Base-by-base conservation (phyloP, 108 stramenopile species). In the Cyclotella sp. region DNA sequence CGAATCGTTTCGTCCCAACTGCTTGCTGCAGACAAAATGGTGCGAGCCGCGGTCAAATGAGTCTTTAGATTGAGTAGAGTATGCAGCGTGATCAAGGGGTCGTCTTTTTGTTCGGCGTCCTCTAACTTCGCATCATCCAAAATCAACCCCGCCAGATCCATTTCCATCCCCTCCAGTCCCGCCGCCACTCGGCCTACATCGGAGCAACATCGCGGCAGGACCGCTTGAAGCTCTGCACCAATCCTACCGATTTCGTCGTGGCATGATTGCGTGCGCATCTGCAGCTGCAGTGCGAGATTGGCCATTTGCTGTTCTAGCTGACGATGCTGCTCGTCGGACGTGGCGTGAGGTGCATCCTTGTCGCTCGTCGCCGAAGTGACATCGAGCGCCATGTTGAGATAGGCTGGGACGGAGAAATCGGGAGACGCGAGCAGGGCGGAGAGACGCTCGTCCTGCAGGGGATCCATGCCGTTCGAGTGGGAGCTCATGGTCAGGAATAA, bases 161-260 rank as follows among this genome's bases (percentile, higher is more conserved):
- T 49, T 0, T 82, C 60, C 57, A 73, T 58, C 0, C 89, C 91
- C 68, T 94, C 93, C 27, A 84, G 45, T 34, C 77, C 73, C 81
- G 91, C 86, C 41, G 89, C 87, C 49, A 90, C 90, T 72, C 92
- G 59, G 12, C 91, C 90, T 7, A 88, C 86, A 81, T 94, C 93
- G 55, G 93, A 88, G 14, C 87, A 85, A 79, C 91, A 92, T 14
- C 93, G 90, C 0, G 93, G 93, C 19, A 94, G 49, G 58, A 92
- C 90, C n/a, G 93, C 93, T 44, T 84, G 88, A 11, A 94, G 74
- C 70, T 94, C 93, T 7, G 91, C 91, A 28, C 91, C 93, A 57
- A 94, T 94, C 12, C 89, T 63, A 27, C 90, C 91, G 63, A 94
- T 94, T 39, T 94, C 93, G 69, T 94, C 93, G 62, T 94, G 93